Percentiles rank a stretch among this genome's conserved stretches.
phyloP scores from a whole-genome alignment of 805 yeast genomes.

The Cyberlindnera veronae region DNA sequence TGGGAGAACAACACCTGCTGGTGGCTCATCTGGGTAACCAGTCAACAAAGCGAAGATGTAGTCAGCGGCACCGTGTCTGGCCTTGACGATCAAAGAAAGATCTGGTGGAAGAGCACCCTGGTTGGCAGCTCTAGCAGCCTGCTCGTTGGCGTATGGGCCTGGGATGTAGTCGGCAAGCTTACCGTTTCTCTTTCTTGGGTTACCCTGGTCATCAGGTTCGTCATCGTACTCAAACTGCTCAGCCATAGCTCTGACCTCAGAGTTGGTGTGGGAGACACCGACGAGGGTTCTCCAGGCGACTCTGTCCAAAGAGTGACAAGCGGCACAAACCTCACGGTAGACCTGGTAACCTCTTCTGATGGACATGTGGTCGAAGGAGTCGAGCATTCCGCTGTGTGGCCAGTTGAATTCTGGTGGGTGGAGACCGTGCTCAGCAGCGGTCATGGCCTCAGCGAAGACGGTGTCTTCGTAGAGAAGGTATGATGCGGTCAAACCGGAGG shows the following conservation, averaged over 20 bases:
- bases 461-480: slow-evolving; percentile 80
- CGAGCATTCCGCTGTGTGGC: slow-evolving; percentile 92
- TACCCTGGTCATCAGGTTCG: slow-evolving; percentile 98
- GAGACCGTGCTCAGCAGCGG: slow-evolving; percentile 98
- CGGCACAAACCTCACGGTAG: slow-evolving; percentile 98
- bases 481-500: slow-evolving; percentile 77
- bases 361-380: slow-evolving; percentile 89
- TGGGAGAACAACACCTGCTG: slow-evolving; percentile 93
- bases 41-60: slow-evolving; percentile 93
- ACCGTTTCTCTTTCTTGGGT: slow-evolving; percentile 97
- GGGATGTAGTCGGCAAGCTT: slow-evolving; percentile 94
- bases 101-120: slow-evolving; percentile 99
- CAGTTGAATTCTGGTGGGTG: slow-evolving; percentile 92
- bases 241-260: slow-evolving; percentile 89
- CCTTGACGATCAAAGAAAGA: slow-evolving; percentile 93
- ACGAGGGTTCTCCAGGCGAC: slow-evolving; percentile 98
- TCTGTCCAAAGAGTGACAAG: slow-evolving; percentile 96
- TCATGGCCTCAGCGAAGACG: slow-evolving; percentile 90
- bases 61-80: slow-evolving; percentile 97
- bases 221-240: slow-evolving; percentile 97
- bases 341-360: slow-evolving; percentile 99
- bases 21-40: slow-evolving; percentile 98
- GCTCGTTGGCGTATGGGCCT: slow-evolving; percentile 95
- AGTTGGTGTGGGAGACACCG: slow-evolving; percentile 90
- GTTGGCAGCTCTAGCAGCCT: slow-evolving; percentile 99